Evolutionary conservation across 108 stramenopile species (phyloP).

Genomic region (Stephanodiscus triporus): DNA sequence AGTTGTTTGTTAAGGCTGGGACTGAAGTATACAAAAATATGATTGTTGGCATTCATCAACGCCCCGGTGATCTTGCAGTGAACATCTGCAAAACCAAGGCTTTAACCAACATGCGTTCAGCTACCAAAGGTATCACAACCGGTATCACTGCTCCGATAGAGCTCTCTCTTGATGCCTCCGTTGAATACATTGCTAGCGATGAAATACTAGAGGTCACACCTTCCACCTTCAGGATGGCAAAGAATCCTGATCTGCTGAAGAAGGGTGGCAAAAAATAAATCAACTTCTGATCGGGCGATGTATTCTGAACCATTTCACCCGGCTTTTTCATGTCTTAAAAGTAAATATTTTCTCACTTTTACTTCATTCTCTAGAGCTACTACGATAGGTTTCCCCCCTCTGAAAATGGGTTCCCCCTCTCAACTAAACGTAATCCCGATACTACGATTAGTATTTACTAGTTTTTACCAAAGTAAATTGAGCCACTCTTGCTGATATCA

Average conservation of each 20-base stretch:
- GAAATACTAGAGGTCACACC: slow-evolving; percentile 98
- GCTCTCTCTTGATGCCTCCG: slow-evolving; percentile 94
- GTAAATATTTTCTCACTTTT: too few species aligned
- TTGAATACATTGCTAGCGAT: slow-evolving; percentile 95
- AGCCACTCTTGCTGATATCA: too few species aligned
- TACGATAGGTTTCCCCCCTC: too few species aligned
- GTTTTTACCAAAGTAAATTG: too few species aligned
- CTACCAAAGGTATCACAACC: slow-evolving; percentile 93
- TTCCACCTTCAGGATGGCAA: slow-evolving; percentile 87
- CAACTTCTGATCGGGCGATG: not conserved
- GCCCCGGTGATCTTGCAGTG: slow-evolving; percentile 96
- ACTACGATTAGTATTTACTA: too few species aligned
- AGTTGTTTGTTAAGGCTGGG: slow-evolving; percentile 82
- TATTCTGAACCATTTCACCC: too few species aligned
- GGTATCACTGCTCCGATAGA: slow-evolving; percentile 91
- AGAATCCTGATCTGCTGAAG: slow-evolving; percentile 82
- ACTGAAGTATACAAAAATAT: slow-evolving; percentile 95
- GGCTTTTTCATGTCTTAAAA: too few species aligned
- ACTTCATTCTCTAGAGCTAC: too few species aligned
- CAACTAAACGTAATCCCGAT: too few species aligned
- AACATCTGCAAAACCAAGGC: slow-evolving; percentile 97
- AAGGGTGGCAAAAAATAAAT: slow-evolving; percentile 55
- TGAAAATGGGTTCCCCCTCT: too few species aligned
- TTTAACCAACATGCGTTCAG: slow-evolving; percentile 97
- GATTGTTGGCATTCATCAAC: slow-evolving; percentile 98